phyloP scores from a whole-genome alignment of 208 protist genomes.

The Crithidia bombi region DNA sequence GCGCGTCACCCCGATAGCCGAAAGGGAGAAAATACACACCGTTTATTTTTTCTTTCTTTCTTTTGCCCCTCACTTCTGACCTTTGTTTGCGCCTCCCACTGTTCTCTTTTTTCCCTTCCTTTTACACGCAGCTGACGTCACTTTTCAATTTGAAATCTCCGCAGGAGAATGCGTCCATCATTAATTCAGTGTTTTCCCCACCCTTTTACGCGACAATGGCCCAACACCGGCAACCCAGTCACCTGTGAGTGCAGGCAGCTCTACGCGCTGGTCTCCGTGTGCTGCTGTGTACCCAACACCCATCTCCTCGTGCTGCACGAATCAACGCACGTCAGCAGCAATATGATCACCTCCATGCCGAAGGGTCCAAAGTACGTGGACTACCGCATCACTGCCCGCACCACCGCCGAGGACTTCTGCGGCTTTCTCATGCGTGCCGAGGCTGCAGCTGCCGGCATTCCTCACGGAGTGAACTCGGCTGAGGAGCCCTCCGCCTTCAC shows the following conservation, averaged over 20 bases:
- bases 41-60: too few species aligned
- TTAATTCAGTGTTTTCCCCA: conserved; percentile 86
- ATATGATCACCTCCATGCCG: conserved; percentile 78
- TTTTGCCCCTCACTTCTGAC: not conserved
- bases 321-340: conserved; percentile 36
- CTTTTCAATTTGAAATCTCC: not conserved
- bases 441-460: conserved; percentile 27
- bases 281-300: conserved; percentile 79
- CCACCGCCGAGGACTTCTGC: conserved; percentile 60
- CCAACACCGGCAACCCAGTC: conserved; percentile 71
- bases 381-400: conserved; percentile 67
- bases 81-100: not conserved
- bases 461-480: not conserved
- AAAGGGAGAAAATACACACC: too few species aligned
- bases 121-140: not conserved
- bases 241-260: conserved; percentile 84
- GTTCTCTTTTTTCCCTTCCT: not conserved
- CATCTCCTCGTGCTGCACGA: conserved; percentile 87
- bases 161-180: conserved; percentile 41
- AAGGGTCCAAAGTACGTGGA: conserved; percentile 85
- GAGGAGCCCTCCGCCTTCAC: conserved; percentile 27
- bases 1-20: too few species aligned
- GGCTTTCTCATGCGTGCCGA: conserved; percentile 72
- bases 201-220: conserved; percentile 80
- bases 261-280: conserved; percentile 82